Evolutionary conservation across 73 alveolate species (phyloP).

Genomic region (Uronychia binucleata): DNA sequence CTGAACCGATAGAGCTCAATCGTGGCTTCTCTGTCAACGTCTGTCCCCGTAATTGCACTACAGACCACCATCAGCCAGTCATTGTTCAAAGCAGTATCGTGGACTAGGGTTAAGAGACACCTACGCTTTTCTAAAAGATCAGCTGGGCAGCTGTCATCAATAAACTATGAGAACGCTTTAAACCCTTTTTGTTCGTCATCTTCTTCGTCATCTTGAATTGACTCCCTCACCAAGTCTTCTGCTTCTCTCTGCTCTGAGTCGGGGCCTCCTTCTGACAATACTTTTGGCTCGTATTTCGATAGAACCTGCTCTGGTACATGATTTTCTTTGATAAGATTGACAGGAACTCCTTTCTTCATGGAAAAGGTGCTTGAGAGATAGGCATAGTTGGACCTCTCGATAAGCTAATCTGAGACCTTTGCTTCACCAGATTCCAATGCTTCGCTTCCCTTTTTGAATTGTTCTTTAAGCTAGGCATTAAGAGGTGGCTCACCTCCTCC

Average conservation of each 20-base stretch:
- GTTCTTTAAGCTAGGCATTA: constrained; percentile 21
- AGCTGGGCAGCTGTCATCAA: not conserved
- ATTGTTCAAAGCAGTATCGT: constrained; percentile 2
- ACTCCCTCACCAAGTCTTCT: not conserved
- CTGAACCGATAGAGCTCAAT: constrained; percentile 26
- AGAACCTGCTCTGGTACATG: not conserved
- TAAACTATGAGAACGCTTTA: not conserved
- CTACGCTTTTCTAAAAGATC: constrained; percentile 1
- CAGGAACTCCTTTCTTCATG: not conserved
- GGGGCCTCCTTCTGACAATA: not conserved
- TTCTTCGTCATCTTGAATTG: not conserved
- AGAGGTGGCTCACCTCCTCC: constrained; percentile 29
- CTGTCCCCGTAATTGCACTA: constrained; percentile 19
- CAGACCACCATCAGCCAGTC: constrained; percentile 30
- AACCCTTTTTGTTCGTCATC: constrained; percentile 10
- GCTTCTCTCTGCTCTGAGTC: constrained; percentile 3
- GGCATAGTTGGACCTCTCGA: constrained; percentile 11
- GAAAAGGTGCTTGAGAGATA: not conserved
- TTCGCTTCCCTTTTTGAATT: constrained; percentile 10
- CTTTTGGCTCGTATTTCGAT: not conserved
- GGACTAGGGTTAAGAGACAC: not conserved
- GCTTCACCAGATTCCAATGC: constrained; percentile 23
- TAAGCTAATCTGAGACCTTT: constrained; percentile 13
- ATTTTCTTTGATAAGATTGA: not conserved
- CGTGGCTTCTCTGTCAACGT: constrained; percentile 18